Conservation (phyloP, 202 grass and related monocot species). For the Hordeum pubiflorum region DNA sequence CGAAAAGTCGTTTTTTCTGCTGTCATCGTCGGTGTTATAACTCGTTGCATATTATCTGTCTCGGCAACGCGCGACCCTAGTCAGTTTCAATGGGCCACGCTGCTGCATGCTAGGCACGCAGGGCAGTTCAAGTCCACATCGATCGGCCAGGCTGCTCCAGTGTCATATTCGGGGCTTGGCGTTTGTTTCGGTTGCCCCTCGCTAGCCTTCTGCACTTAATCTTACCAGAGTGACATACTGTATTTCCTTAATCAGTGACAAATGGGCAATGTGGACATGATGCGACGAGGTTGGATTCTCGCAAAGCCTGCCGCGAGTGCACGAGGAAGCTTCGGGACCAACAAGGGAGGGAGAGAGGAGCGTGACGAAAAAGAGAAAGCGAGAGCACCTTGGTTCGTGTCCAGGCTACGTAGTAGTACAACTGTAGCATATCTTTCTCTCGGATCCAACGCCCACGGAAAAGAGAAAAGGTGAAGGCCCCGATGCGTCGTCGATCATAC, state of each 20-base stretch:
- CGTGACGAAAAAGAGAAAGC: neutral
- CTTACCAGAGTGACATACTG: too few relatives aligned
- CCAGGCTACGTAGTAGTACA: neutral
- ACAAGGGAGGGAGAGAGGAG: neutral
- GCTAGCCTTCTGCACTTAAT: too few relatives aligned
- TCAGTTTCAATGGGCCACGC: constrained; percentile 11
- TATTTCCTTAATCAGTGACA: too few relatives aligned
- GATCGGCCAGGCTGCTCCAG: neutral
- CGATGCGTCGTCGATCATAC: neutral
- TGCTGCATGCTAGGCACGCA: neutral
- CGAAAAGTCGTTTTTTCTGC: too few relatives aligned
- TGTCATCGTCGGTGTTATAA: neutral
- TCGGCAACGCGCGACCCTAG: neutral
- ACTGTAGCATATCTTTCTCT: neutral
- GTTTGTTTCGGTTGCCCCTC: neutral
- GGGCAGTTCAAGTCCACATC: neutral
- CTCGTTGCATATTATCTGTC: neutral
- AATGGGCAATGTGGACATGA: too few relatives aligned
- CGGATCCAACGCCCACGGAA: neutral
- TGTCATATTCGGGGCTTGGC: neutral
- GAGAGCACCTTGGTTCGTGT: neutral
- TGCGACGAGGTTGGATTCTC: too few relatives aligned
- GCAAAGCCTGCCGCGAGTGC: too few relatives aligned
- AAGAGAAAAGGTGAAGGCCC: neutral
- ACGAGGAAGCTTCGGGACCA: neutral